Percentiles rank a stretch among this genome's conserved stretches.
Conservation (phyloP, 768 basidiomycete species). For the Russula abietina region DNA sequence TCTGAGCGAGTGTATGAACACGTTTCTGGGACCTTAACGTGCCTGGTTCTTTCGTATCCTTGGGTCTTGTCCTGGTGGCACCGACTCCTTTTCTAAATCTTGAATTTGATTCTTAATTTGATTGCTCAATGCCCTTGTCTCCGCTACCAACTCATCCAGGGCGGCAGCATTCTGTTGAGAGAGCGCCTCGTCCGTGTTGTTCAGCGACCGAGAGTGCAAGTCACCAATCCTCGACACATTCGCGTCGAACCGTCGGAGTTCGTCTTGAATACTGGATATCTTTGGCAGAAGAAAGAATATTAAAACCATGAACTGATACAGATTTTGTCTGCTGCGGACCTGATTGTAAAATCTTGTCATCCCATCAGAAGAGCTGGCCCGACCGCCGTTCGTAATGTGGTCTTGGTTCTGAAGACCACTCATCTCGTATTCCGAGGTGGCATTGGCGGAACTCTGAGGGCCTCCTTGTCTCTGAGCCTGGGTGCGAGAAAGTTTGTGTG, state of each 20-base stretch:
- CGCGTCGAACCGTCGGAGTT: conserved; percentile 56
- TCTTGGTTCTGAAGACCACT: conserved; percentile 26
- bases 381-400: conserved; percentile 20
- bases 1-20: background rate
- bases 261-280: conserved; percentile 75
- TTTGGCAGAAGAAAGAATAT: conserved; percentile 29
- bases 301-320: background rate
- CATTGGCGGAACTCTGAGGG: conserved; percentile 21
- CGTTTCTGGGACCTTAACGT: conserved; percentile 13
- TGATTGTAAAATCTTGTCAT: conserved; percentile 33
- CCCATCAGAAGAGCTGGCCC: conserved; percentile 25
- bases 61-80: conserved; percentile 57
- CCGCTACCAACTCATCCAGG: conserved; percentile 61
- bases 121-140: conserved; percentile 65
- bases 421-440: conserved; percentile 31
- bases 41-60: conserved; percentile 78
- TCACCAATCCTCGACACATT: conserved; percentile 67
- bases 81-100: conserved; percentile 59
- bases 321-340: conserved; percentile 25
- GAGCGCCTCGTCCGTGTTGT: conserved; percentile 66
- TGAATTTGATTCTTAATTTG: conserved; percentile 69
- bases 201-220: conserved; percentile 67
- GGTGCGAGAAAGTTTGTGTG: background rate
- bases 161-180: conserved; percentile 55
- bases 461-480: conserved; percentile 32